Conservation (phyloP, 257 asterid species). For the Paraleonurus japonicus region DNA sequence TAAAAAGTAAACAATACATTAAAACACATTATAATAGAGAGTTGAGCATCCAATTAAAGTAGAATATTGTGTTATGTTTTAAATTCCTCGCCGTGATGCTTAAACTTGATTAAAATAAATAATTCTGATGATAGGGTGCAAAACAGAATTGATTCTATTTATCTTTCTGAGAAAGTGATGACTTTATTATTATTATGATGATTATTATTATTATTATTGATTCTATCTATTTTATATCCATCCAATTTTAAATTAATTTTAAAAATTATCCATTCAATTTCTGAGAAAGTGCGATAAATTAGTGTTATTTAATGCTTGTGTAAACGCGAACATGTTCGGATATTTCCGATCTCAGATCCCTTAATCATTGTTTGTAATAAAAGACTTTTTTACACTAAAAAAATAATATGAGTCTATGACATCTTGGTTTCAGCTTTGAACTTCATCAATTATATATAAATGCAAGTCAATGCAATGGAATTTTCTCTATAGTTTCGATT, state of each 20-base stretch:
- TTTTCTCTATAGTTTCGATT: slow-evolving; percentile 4
- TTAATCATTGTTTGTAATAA: neutral
- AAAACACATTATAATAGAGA: neutral
- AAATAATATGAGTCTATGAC: neutral
- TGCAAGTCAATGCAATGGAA: slow-evolving; percentile 25
- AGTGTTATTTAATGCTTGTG: neutral
- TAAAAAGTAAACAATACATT: neutral
- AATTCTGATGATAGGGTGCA: neutral
- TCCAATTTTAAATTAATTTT: too few relatives aligned
- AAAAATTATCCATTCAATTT: neutral
- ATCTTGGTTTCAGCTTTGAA: neutral
- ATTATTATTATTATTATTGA: neutral
- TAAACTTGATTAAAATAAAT: neutral
- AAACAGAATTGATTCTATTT: neutral
- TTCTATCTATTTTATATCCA: neutral
- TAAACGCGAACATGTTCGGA: slow-evolving; percentile 11
- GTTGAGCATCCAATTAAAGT: neutral
- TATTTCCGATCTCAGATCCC: slow-evolving; percentile 4
- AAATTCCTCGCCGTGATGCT: neutral
- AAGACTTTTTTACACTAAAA: neutral
- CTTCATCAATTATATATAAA: neutral
- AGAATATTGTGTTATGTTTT: neutral
- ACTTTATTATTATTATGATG: neutral
- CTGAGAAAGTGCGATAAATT: neutral
- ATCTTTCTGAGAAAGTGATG: slow-evolving; percentile 7